Evolutionary conservation across 2,329 filamentous ascomycete species (phyloP), one percentile per base, ranked within the genome.

Genomic region (Botrytis cinerea): DNA sequence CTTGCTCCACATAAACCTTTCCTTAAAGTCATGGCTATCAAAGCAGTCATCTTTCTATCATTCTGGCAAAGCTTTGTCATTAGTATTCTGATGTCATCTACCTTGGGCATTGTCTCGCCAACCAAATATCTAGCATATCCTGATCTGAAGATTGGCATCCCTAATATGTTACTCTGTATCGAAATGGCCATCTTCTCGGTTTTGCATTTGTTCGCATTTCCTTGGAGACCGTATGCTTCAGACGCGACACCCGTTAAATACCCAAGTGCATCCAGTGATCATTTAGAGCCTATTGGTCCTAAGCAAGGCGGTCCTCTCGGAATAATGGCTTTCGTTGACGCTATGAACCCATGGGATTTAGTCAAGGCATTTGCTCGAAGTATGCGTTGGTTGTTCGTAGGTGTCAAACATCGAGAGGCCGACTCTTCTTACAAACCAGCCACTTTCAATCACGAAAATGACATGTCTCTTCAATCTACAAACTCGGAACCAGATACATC

Each of bases 21-120:
- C 77, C 82, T 95, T 76, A 97, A 97, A 82, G 90, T 97, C 40
- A 80, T 94, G 32, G 92, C 93, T 79, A 96, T 97, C 83, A 97
- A 97, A 83, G 87, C 97, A 43, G 93, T 97, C 80, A 94, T 97
- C 79, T 97, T 97, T 85, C 87, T 97, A 77, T 94, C 91, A 51
- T 97, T 97, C 82, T 97, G 94, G 94, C 94, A 97, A 80, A 85
- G 84, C 82, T 86, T 87, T 78, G 77, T 89, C 70, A 90, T 92
- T 76, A 89, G 86, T 32, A 85, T 91, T 74, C 83, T 92, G 32
- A 87, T 87, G 28, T 81, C 80, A 83, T 86, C 81, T 4, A 83
- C 85, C 7, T 82, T 85, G 75, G 86, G 88, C 81, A 70, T 77
- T 10, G 70, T 79, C n/a, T 48, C 61, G 8, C 75, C 77, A 10